Conservation (phyloP, 495 filamentous ascomycete genomes). For the Neurospora hispaniola region DNA sequence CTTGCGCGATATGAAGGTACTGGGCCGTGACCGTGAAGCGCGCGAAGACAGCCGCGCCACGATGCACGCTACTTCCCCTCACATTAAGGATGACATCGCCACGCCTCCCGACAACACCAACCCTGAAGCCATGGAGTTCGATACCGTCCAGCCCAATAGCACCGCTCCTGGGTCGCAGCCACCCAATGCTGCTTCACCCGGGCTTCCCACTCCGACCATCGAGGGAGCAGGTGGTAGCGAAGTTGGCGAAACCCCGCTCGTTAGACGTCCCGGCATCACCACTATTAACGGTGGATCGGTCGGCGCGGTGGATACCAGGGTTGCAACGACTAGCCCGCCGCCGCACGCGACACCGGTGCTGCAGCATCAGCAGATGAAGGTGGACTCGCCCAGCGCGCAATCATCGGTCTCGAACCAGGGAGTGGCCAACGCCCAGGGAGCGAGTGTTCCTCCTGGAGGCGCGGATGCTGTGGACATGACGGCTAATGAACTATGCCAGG, state of each 20-base stretch:
- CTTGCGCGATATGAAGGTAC: constrained; percentile 27
- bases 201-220: constrained; percentile 8
- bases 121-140: constrained; percentile 37
- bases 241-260: constrained; percentile 28
- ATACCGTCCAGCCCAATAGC: constrained; percentile 17
- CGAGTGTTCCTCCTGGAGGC: constrained; percentile 2
- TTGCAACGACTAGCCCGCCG: constrained; percentile 32
- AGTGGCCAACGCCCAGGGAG: background rate
- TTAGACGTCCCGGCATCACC: constrained; percentile 34
- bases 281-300: constrained; percentile 41
- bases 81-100: constrained; percentile 34
- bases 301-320: constrained; percentile 23
- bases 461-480: constrained; percentile 34
- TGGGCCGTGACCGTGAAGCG: constrained; percentile 10
- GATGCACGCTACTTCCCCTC: constrained; percentile 20
- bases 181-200: background rate
- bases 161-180: constrained; percentile 9
- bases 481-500: constrained; percentile 34
- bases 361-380: constrained; percentile 15
- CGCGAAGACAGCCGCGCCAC: constrained; percentile 19
- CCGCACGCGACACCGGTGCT: constrained; percentile 12
- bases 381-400: constrained; percentile 28
- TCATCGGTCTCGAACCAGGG: constrained; percentile 20
- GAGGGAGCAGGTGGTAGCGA: background rate
- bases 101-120: constrained; percentile 32